phyloP scores from a whole-genome alignment of 208 protist species.

The Trypanosoma grayi region DNA sequence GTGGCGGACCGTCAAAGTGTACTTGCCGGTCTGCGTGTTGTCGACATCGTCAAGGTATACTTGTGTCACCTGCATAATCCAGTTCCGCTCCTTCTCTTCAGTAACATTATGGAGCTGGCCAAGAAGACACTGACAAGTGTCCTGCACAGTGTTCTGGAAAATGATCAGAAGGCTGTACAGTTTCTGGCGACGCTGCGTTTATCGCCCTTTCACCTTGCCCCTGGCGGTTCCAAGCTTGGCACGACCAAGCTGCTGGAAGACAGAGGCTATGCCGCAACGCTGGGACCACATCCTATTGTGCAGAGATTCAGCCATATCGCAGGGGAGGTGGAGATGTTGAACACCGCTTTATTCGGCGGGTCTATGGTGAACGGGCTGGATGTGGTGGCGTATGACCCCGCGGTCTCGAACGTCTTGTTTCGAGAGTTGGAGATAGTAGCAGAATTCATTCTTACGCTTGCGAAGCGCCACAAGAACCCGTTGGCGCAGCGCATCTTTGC shows the following conservation, averaged over 20 bases:
- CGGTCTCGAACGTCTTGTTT: constrained; percentile 33
- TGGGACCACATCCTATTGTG: constrained; percentile 60
- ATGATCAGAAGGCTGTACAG: constrained; percentile 54
- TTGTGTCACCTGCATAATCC: constrained; percentile 76
- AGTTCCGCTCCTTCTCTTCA: constrained; percentile 79
- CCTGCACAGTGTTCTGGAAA: constrained; percentile 47
- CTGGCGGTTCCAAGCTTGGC: constrained; percentile 11
- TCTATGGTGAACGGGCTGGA: constrained; percentile 23
- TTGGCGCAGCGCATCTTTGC: constrained; percentile 62
- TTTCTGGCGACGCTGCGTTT: constrained; percentile 43
- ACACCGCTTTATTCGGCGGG: constrained; percentile 44
- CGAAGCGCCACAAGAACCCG: constrained; percentile 43
- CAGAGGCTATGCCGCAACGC: constrained; percentile 43
- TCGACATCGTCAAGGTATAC: constrained; percentile 74
- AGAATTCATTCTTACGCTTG: constrained; percentile 37
- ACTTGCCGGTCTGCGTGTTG: constrained; percentile 60
- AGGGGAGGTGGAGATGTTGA: constrained; percentile 66
- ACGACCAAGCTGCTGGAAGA: constrained; percentile 30
- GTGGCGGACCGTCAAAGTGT: constrained; percentile 52
- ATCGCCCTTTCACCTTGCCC: constrained; percentile 33
- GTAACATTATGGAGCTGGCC: constrained; percentile 68
- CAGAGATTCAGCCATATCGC: constrained; percentile 46
- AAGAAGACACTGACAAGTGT: constrained; percentile 56
- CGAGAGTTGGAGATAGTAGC: constrained; percentile 31
- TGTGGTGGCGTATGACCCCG: constrained; percentile 35